Evolutionary conservation across 345 rosid species (phyloP).

Genomic region (Adansonia digitata): DNA sequence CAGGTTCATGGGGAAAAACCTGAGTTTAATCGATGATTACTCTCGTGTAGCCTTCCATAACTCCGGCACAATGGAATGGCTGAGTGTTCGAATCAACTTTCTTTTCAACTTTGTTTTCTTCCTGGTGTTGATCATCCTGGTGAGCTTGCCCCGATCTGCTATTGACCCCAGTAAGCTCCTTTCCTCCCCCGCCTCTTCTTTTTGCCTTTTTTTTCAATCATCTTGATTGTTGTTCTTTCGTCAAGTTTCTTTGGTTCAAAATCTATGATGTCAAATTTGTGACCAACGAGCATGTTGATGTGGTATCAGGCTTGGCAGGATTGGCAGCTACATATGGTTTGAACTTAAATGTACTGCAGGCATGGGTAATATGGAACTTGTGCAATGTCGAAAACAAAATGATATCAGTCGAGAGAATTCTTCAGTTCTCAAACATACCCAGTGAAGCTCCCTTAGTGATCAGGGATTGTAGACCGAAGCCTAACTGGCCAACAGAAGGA

Average conservation of each 20-base stretch:
- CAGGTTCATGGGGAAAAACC: slow-evolving; percentile 45
- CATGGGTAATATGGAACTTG: slow-evolving; percentile 63
- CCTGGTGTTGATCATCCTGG: slow-evolving; percentile 23
- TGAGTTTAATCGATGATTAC: slow-evolving; percentile 32
- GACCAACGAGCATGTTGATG: background rate
- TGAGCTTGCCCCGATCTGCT: background rate
- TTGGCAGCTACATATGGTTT: slow-evolving; percentile 83
- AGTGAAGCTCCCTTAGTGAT: slow-evolving; percentile 58
- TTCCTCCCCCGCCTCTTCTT: background rate
- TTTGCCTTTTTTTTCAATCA: no score
- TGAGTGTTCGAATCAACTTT: slow-evolving; percentile 4
- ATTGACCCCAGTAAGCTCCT: slow-evolving; percentile 4
- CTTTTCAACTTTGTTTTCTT: slow-evolving; percentile 9
- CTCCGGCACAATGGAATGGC: slow-evolving; percentile 10
- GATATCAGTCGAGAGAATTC: slow-evolving; percentile 80
- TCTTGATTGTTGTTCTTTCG: background rate
- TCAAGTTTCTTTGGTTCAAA: background rate
- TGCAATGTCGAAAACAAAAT: slow-evolving; percentile 72
- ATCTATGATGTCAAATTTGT: background rate
- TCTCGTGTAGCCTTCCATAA: slow-evolving; percentile 10
- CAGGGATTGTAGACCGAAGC: slow-evolving; percentile 30
- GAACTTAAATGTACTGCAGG: slow-evolving; percentile 59
- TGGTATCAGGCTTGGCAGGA: slow-evolving; percentile 63
- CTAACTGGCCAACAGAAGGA: slow-evolving; percentile 55
- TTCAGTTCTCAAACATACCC: slow-evolving; percentile 57